Evolutionary conservation across 192 early-diverging fungal genomes (phyloP), one percentile per base, ranked within the genome.

Genomic region (Entomortierella chlamydospora): DNA sequence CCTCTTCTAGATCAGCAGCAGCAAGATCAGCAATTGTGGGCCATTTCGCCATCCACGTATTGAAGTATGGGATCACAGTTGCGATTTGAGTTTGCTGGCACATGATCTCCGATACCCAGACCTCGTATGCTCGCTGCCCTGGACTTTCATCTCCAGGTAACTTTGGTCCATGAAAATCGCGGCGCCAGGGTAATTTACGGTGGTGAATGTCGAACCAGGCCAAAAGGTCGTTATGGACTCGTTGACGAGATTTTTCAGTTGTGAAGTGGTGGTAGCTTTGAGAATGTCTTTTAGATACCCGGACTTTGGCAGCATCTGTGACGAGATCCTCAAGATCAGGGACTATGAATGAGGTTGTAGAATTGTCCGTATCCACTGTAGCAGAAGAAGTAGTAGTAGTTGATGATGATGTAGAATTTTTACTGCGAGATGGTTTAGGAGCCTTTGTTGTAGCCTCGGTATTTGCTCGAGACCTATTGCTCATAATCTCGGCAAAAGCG

Each of bases 61-160:
- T 73, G 61, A 89, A 93, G 66, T 93, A 95, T 2, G 82, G 83
- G 8, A 89, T 89, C 2, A 92, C 91, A 7, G 91, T 93, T 3
- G 83, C 85, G 13, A 94, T 91, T 62, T 92, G 92, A 0, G 93
- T 95, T 73, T 90, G 93, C 68, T 95, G 93, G n/a, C 90, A 74
- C 93, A 95, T 95, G 31, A 95, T 89, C 78, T 95, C 93, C n/a
- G 83, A 86, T 4, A 95, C 88, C 93, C 93, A 95, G 2, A 94
- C 91, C 72, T 89, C 87, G 69, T 92, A 91, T 2, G 88, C 88
- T 3, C 87, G 81, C 65, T 91, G 87, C 2, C 72, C 87, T 33
- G 77, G 72, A 13, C n/a, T 47, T 10, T 42, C 55, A 39, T 56
- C 37, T 33, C 52, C 59, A 30, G 57, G 22, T 31, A 26, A 57